Base-by-base conservation (phyloP, 352 stramenopile species). In the Pythium biforme region DNA sequence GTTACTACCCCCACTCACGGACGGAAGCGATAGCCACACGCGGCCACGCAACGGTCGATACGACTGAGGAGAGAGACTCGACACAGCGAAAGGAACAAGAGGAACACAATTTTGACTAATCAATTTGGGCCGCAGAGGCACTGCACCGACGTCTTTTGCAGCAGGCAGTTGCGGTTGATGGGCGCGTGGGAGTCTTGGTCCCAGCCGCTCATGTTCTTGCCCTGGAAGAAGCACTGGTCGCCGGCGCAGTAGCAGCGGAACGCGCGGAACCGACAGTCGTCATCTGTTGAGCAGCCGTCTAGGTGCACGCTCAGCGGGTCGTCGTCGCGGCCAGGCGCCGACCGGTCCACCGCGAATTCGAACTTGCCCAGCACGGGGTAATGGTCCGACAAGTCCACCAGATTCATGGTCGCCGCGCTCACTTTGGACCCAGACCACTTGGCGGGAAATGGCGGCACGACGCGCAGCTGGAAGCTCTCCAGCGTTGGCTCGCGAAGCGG, bases 241-340 rank as follows among this genome's bases (percentile, higher is more conserved):
- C 83, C 82, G 14, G 74, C 75, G 67, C 84, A 94, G 52, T 87
- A 90, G 73, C 84, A 94, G 11, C 80, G 81, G 45, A 90, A 88
- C 10, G 64, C 66, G 40, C 74, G 68, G 49, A 94, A 91, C 37
- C 76, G 75, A 59, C 84, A 94, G 64, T 94, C 84, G 11, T 51
- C 69, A 39, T 92, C 79, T 3, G 62, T 86, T 25, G 84, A 89
- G 70, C 84, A 93, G 53, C 84, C 82, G 34, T 93, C 80, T 39
- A 94, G 69, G 66, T 94, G 79, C 33, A 84, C 83, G 26, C 68
- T 81, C 27, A 72, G 64, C 1, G 77, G 75, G 50, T 92, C 76
- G 34, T 80, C 69, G 61, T 88, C 77, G 8, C 72, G 71, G 10
- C 68, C 68, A 33, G 75, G 78, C 17, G 90, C 70, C 0, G 72